A percentile compares a stretch with the other conserved stretches of the same genome.
Conservation (phyloP, 306 rosid genomes). For the Luffa acutangula region DNA sequence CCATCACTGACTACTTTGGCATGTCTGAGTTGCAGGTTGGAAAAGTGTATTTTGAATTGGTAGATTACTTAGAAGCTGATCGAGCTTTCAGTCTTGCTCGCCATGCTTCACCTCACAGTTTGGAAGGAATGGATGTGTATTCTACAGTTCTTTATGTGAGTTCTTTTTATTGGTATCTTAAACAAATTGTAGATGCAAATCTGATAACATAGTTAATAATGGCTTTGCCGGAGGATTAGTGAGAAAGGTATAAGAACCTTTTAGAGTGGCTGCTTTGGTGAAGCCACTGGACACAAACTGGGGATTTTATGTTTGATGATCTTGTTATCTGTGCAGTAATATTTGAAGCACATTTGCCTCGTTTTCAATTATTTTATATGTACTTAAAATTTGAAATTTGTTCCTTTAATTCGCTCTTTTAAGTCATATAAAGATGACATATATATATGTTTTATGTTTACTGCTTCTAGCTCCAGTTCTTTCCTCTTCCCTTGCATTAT, state of each 20-base stretch:
- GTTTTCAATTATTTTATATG: neutral
- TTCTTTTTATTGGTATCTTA: conserved; percentile 18
- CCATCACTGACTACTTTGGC: conserved; percentile 5
- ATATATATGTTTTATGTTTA: neutral
- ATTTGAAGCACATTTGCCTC: neutral
- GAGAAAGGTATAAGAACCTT: neutral
- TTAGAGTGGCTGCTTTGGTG: neutral
- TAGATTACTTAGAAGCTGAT: conserved; percentile 87
- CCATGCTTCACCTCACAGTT: conserved; percentile 62
- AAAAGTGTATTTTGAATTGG: conserved; percentile 78
- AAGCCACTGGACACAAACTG: neutral
- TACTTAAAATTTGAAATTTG: neutral
- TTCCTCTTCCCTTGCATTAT: neutral
- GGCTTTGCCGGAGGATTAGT: neutral
- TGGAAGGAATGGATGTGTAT: conserved; percentile 95
- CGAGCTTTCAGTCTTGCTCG: conserved; percentile 79
- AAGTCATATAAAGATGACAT: neutral
- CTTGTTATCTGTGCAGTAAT: neutral
- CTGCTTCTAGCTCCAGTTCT: neutral
- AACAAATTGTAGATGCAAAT: neutral
- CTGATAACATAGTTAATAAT: neutral
- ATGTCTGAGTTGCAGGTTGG: conserved; percentile 65
- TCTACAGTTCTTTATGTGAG: conserved; percentile 98
- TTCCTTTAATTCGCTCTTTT: neutral
- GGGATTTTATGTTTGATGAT: neutral